A percentile compares a stretch with the other conserved stretches of the same genome.
These are phyloP conservation scores for Babesia gibsoni DNA, from an alignment of 169 alveolate species.

Conservation along the genomic window DNA sequence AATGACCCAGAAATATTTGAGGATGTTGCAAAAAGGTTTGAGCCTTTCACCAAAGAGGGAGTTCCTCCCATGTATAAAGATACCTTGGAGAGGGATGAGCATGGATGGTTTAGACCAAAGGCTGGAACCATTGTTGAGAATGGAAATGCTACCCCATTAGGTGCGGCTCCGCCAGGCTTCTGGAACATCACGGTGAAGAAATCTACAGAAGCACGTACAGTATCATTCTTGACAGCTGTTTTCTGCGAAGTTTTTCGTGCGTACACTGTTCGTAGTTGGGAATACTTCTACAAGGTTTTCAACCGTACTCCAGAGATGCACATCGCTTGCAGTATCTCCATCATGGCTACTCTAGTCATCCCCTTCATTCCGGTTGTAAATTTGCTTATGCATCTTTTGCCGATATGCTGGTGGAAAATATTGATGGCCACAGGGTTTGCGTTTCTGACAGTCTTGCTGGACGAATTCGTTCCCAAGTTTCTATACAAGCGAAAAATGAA, in stretches of 20 bases:
- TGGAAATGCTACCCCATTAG: conserved; percentile 39
- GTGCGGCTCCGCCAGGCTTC: conserved; percentile 69
- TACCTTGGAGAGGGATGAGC: conserved; percentile 41
- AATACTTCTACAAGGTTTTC: conserved; percentile 81
- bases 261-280: conserved; percentile 91
- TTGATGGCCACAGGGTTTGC: conserved; percentile 83
- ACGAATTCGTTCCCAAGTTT: conserved; percentile 83
- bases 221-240: conserved; percentile 87
- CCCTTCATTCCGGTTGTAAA: conserved; percentile 83
- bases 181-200: conserved; percentile 80
- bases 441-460: conserved; percentile 76
- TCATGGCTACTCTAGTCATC: conserved; percentile 78
- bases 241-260: conserved; percentile 90
- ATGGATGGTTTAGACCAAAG: conserved; percentile 69
- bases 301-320: conserved; percentile 89
- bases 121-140: neutral
- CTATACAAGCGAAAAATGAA: conserved; percentile 46
- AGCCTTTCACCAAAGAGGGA: conserved; percentile 26
- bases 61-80: conserved; percentile 51
- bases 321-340: conserved; percentile 86
- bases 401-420: conserved; percentile 87
- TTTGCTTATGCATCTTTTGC: conserved; percentile 73
- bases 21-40: conserved; percentile 29
- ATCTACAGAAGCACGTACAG: conserved; percentile 83
- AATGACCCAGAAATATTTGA: conserved; percentile 30